A percentile compares a stretch with the other conserved stretches of the same genome.
These are phyloP conservation scores for Hirschfeldia incana DNA, from an alignment of 345 rosid species.

Conservation along the genomic window DNA sequence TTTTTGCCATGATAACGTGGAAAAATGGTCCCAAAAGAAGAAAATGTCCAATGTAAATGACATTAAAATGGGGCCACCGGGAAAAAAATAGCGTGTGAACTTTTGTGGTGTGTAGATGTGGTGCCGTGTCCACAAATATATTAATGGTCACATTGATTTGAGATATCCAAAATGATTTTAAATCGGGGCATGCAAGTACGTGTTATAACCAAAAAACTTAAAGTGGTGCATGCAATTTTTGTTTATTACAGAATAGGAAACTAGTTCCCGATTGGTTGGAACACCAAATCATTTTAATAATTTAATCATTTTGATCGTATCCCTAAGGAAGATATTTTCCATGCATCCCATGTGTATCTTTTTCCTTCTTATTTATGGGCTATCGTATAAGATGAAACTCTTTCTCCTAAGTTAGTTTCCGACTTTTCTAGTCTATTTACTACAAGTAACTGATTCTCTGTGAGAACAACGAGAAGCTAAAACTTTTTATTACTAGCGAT, in stretches of 20 bases:
- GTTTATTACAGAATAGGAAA: conserved; percentile 38
- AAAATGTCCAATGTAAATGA: conserved; percentile 34
- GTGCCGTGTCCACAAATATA: conserved; percentile 31
- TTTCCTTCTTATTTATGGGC: conserved; percentile 5
- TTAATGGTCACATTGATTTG: conserved; percentile 29
- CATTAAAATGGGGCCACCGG: conserved; percentile 8
- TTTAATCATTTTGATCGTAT: conserved; percentile 28
- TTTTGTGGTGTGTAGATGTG: conserved; percentile 12
- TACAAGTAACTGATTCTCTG: neutral
- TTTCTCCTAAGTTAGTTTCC: neutral
- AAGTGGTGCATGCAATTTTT: conserved; percentile 27
- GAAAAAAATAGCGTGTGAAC: neutral
- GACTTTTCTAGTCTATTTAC: conserved; percentile 1
- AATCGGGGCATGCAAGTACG: conserved; percentile 38
- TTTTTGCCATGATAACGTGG: conserved; percentile 26
- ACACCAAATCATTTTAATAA: conserved; percentile 19
- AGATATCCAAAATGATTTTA: conserved; percentile 38
- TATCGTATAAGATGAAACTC: conserved; percentile 1
- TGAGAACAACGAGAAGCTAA: conserved; percentile 12
- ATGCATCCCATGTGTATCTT: conserved; percentile 30
- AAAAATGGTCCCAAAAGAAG: conserved; percentile 38
- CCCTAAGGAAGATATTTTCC: conserved; percentile 15
- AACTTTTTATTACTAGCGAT: conserved; percentile 3
- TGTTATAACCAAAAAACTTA: conserved; percentile 21
- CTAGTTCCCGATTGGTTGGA: conserved; percentile 28